Base-by-base conservation (phyloP, 352 stramenopile genomes). In the Pythium biforme region DNA sequence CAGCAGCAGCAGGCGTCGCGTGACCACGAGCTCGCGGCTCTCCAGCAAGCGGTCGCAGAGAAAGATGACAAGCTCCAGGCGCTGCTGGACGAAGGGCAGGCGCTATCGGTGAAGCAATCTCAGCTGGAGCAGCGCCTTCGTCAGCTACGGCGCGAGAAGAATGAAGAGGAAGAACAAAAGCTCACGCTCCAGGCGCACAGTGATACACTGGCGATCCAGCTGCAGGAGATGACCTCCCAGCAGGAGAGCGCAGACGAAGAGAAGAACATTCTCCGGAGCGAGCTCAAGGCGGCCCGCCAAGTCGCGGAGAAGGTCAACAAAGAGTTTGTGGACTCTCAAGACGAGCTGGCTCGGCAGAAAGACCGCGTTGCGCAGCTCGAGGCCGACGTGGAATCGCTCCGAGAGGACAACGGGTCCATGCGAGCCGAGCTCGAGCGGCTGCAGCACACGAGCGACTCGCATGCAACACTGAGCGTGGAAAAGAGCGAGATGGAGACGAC, bases 41-140 rank as follows among this genome's bases (percentile, higher is more conserved):
- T 94, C 50, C 85, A 94, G 54, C 46, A 77, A 26, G 85, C 83
- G 4, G 50, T 94, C 23, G 67, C 62, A 3, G 83, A 92, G 45
- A 94, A 94, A 56, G 85, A 94, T 40, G 70, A 78, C 27, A 86
- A 89, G 62, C 60, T 94, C 4, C 75, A 77, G 61, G 79, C 70
- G 7, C 56, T 94, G 17, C 53, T 94, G 5, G 81, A 89, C 23
- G 85, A 94, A 75, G 85, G 85, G 0, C 77, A 92, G 34, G 72
- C 83, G 6, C 68, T 94, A 1, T 92, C 83, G 1, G 70, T 92
- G 11, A 94, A 94, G 68, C 79, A 91, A 52, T 75, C 79, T 17
- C 83, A 92, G 55, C 69, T 87, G 25, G 85, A 94, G 54, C 76
- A 88, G 25, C 74, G 85, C 14, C 59, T 92, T 22, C 81, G 86